These are phyloP conservation scores for Xylaria hypoxylon DNA, from an alignment of 2,329 filamentous ascomycete species.

Conservation along the genomic window DNA sequence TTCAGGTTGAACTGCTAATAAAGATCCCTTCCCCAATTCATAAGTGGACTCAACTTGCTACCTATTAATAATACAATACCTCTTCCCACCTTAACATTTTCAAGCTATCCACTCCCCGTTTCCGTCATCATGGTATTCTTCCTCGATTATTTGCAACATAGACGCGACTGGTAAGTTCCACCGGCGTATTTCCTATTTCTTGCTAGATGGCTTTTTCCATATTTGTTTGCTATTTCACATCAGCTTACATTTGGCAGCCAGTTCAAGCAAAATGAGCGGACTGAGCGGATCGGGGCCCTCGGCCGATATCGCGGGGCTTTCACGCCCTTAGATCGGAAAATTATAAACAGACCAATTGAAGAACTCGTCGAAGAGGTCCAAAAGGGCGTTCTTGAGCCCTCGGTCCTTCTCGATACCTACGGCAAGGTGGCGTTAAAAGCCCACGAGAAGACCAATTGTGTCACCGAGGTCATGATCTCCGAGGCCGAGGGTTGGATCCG, in stretches of 20 bases:
- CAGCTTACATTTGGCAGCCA: conserved; percentile 64
- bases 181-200: neutral
- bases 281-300: conserved; percentile 75
- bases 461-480: conserved; percentile 86
- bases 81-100: neutral
- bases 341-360: conserved; percentile 79
- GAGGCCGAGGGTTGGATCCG: conserved; percentile 79
- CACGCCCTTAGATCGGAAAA: conserved; percentile 71
- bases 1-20: too few relatives aligned
- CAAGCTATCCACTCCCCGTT: neutral
- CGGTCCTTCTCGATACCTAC: conserved; percentile 85
- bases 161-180: conserved; percentile 72
- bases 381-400: conserved; percentile 70
- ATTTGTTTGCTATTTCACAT: conserved; percentile 11
- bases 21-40: neutral
- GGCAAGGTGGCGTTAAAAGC: conserved; percentile 87
- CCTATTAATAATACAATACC: neutral
- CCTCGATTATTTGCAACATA: conserved; percentile 74
- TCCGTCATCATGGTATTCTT: conserved; percentile 55
- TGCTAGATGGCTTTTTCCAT: neutral
- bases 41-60: neutral
- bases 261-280: conserved; percentile 82
- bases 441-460: conserved; percentile 87
- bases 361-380: conserved; percentile 83
- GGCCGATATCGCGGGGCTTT: conserved; percentile 74